A percentile compares a stretch with the other conserved stretches of the same genome.
These are phyloP conservation scores for Naganishia liquefaciens DNA, from an alignment of 1,284 basidiomycete species.

Conservation along the genomic window DNA sequence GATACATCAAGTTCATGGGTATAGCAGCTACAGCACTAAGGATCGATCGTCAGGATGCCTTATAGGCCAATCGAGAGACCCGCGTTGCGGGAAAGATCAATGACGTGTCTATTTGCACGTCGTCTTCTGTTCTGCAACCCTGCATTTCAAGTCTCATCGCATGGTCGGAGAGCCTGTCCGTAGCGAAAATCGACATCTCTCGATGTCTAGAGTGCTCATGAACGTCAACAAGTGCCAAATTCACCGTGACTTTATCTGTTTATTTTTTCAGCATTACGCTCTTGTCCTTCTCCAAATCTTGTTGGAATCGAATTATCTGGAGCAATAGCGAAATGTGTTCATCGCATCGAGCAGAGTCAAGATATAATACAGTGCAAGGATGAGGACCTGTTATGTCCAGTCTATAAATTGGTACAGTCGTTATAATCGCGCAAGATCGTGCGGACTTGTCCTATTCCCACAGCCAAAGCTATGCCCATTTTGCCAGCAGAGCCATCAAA, in stretches of 20 bases:
- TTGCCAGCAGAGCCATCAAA: constrained; percentile 79
- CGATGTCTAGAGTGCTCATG: no score
- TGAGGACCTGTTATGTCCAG: neutral
- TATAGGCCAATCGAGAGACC: constrained; percentile 7
- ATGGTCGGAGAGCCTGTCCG: no score
- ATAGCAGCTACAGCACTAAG: no score
- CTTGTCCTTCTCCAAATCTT: no score
- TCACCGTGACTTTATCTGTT: no score
- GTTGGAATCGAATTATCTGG: neutral
- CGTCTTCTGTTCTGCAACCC: no score
- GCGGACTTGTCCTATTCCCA: neutral
- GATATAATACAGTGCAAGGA: neutral
- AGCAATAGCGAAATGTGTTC: neutral
- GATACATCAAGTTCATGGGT: neutral
- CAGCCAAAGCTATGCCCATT: constrained; percentile 65
- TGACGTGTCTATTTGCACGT: constrained; percentile 6
- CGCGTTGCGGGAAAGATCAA: neutral
- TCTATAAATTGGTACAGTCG: neutral
- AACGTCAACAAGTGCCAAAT: no score
- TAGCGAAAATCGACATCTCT: no score
- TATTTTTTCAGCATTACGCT: no score
- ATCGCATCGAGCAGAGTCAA: neutral
- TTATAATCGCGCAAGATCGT: neutral
- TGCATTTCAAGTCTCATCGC: no score
- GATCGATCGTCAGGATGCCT: neutral